These are phyloP conservation scores for Camellia oleifera DNA, from an alignment of 179 eudicot genomes.

Conservation along the genomic window DNA sequence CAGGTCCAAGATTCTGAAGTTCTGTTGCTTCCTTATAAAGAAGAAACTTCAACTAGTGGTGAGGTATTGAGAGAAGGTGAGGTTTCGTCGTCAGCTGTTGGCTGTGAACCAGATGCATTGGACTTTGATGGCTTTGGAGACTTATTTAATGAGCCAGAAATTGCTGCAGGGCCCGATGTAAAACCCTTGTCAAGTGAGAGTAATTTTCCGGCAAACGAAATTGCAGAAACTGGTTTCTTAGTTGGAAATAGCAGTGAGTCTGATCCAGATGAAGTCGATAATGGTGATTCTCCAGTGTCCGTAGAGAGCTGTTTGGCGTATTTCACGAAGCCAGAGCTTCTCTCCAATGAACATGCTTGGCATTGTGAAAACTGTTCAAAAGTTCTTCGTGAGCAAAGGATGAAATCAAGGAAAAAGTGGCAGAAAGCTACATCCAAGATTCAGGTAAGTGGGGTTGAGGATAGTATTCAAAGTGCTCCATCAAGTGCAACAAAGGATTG, in stretches of 20 bases:
- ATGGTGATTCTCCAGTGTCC: slow-evolving; percentile 67
- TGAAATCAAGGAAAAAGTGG: not conserved
- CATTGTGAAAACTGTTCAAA: slow-evolving; percentile 85
- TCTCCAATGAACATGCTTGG: slow-evolving; percentile 85
- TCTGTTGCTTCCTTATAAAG: slow-evolving; percentile 61
- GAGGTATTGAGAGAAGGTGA: slow-evolving; percentile 33
- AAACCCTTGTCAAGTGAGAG: slow-evolving; percentile 1
- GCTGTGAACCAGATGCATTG: slow-evolving; percentile 44
- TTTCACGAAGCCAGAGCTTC: slow-evolving; percentile 77
- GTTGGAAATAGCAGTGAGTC: slow-evolving; percentile 62
- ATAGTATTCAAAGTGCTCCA: slow-evolving; percentile 17
- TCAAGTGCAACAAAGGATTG: slow-evolving; percentile 9
- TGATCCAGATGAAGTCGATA: slow-evolving; percentile 83
- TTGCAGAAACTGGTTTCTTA: slow-evolving; percentile 30
- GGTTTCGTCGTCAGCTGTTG: slow-evolving; percentile 38
- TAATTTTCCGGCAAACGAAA: slow-evolving; percentile 19
- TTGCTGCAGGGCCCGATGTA: slow-evolving; percentile 41
- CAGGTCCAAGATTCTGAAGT: slow-evolving; percentile 31
- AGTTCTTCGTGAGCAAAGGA: slow-evolving; percentile 36
- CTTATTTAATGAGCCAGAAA: slow-evolving; percentile 11
- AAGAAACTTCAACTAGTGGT: slow-evolving; percentile 31
- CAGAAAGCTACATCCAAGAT: slow-evolving; percentile 3
- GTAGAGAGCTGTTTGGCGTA: slow-evolving; percentile 72
- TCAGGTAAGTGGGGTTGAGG: slow-evolving; percentile 21
- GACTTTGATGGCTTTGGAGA: slow-evolving; percentile 68